Base-by-base conservation (phyloP, 768 basidiomycete species). In the Psilocybe sp. region DNA sequence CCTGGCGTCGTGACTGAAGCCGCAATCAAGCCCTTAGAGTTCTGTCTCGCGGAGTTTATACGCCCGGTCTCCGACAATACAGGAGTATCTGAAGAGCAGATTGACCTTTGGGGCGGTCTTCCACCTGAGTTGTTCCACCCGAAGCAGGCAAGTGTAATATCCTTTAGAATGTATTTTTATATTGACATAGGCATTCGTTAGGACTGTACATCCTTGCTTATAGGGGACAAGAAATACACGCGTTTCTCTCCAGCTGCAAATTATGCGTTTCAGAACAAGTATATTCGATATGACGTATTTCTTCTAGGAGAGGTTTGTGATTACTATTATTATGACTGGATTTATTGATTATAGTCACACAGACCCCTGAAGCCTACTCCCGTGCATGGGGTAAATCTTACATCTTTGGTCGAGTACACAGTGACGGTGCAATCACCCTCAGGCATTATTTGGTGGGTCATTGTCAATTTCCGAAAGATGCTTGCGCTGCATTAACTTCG, bases 331-430 rank as follows among this genome's bases (percentile, higher is more conserved):
- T 13, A 32, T 44, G n/a, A 32, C 35, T 42, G 18, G 31, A 40
- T 46, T 51, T 28, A 53, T 55, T 61, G 40, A 57, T 45, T 28
- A 52, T 49, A 31, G 31, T 34, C 51, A 7, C 7, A 7, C 23
- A 85, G 84, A 85, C 84, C 1, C 67, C 75, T 40, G 65, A 58
- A 41, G 72, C 73, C 41, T 78, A 81, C 47, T 81, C 81, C 51
- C 68, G 70, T 35, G 82, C 82, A 7, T 90, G 88, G 85, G 84
- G 81, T 4, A 78, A 80, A 10, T 87, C 79, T 64, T 74, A 63
- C 50, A 81, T 84, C 59, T 69, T 71, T 10, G 88, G 88, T 43
- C 69, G 78, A 19, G 73, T 87, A 40, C 70, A 77, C 32, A 69
- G 70, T 35, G 80, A 86, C 60, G 87, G 87, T 14, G 64, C 73